A percentile compares a stretch with the other conserved stretches of the same genome.
phyloP scores from a whole-genome alignment of 2,329 filamentous ascomycete genomes.

The Apiospora phragmitis region DNA sequence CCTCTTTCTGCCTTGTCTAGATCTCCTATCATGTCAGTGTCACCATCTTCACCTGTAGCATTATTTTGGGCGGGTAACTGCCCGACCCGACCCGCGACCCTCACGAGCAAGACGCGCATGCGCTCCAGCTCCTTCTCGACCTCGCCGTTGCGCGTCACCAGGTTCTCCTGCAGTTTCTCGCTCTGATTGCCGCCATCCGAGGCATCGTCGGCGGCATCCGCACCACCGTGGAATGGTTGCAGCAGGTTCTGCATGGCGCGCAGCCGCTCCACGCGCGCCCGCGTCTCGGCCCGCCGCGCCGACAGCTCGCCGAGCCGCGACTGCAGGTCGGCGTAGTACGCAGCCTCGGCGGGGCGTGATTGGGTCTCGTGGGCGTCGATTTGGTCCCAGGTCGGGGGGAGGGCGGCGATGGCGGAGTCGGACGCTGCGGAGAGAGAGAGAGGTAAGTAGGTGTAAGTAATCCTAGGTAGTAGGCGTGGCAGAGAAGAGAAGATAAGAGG shows the following conservation, averaged over 20 bases:
- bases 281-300: slow-evolving; percentile 39
- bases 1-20: slow-evolving; percentile 40
- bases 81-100: slow-evolving; percentile 56
- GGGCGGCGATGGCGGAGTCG: slow-evolving; percentile 42
- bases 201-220: slow-evolving; percentile 17
- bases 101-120: slow-evolving; percentile 63
- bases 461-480: not conserved
- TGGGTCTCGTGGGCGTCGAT: slow-evolving; percentile 34
- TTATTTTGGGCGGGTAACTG: slow-evolving; percentile 30
- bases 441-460: not conserved
- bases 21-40: slow-evolving; percentile 32
- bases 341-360: slow-evolving; percentile 46
- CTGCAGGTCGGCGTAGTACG: slow-evolving; percentile 52
- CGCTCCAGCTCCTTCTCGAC: slow-evolving; percentile 66
- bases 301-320: slow-evolving; percentile 51
- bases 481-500: not conserved
- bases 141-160: slow-evolving; percentile 64
- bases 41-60: slow-evolving; percentile 19
- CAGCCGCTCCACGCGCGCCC: slow-evolving; percentile 46
- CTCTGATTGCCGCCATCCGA: slow-evolving; percentile 31
- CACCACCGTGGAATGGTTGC: slow-evolving; percentile 42
- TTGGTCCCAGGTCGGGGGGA: slow-evolving; percentile 49
- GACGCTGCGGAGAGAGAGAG: slow-evolving; percentile 33
- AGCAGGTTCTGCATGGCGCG: slow-evolving; percentile 52
- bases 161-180: slow-evolving; percentile 59